phyloP scores from a whole-genome alignment of 768 basidiomycete genomes.

The Chalciporus pseudorubinellus region DNA sequence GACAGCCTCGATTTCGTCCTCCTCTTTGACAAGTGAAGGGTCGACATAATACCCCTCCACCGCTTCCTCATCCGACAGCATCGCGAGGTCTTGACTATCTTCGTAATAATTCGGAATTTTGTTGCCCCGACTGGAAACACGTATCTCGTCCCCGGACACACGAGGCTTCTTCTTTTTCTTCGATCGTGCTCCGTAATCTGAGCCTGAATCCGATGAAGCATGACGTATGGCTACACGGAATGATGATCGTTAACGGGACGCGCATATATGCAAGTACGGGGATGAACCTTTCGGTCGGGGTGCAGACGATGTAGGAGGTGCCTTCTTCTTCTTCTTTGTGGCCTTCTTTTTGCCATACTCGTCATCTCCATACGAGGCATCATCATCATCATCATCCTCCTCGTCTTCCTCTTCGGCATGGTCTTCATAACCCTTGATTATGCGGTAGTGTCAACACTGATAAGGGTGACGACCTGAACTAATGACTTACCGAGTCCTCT shows the following conservation, averaged over 20 bases:
- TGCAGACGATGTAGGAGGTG: slow-evolving; percentile 38
- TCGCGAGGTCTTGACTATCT: slow-evolving; percentile 72
- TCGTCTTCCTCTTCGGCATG: slow-evolving; percentile 51
- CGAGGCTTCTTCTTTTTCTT: slow-evolving; percentile 79
- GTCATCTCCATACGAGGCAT: slow-evolving; percentile 77
- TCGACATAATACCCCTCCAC: slow-evolving; percentile 56
- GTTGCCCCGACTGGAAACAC: slow-evolving; percentile 70
- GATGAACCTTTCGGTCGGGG: slow-evolving; percentile 58
- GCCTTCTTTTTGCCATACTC: slow-evolving; percentile 72
- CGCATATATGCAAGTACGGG: slow-evolving; percentile 12
- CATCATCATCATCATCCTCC: slow-evolving; percentile 59
- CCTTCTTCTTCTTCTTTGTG: slow-evolving; percentile 62
- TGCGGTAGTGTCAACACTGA: slow-evolving; percentile 35
- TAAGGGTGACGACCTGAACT: slow-evolving; percentile 8
- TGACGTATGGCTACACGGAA: slow-evolving; percentile 49
- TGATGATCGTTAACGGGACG: slow-evolving; percentile 9
- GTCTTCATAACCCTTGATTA: slow-evolving; percentile 58
- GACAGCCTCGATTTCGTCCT: slow-evolving; percentile 92
- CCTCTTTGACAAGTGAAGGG: slow-evolving; percentile 51
- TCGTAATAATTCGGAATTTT: slow-evolving; percentile 85
- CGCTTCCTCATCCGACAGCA: slow-evolving; percentile 57
- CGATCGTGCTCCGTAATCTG: slow-evolving; percentile 81
- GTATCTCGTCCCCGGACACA: slow-evolving; percentile 64
- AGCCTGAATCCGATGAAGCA: slow-evolving; percentile 75
- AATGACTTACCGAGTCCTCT: slow-evolving; percentile 32